These are phyloP conservation scores for Diaporthe sp. DNA, from an alignment of 2,329 filamentous ascomycete species.

Conservation along the genomic window DNA sequence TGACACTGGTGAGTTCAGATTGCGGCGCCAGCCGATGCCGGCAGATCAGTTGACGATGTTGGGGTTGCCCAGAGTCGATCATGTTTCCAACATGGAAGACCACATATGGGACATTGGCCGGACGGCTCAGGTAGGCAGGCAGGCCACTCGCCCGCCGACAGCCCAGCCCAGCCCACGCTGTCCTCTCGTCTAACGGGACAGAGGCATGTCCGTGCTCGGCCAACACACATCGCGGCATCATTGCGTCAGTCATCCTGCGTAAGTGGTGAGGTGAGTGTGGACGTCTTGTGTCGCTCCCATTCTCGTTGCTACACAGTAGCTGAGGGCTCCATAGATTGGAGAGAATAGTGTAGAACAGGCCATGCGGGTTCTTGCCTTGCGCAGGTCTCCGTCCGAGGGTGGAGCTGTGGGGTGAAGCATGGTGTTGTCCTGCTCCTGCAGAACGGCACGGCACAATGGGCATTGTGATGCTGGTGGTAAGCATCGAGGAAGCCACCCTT, in stretches of 20 bases:
- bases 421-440: slow-evolving; percentile 17
- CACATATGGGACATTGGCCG: neutral
- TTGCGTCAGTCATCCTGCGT: slow-evolving; percentile 29
- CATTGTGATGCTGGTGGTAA: slow-evolving; percentile 8
- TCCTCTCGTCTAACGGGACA: neutral
- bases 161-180: neutral
- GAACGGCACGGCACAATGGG: slow-evolving; percentile 21
- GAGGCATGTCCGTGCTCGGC: slow-evolving; percentile 9
- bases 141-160: neutral
- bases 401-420: slow-evolving; percentile 22
- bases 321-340: slow-evolving; percentile 11
- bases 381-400: slow-evolving; percentile 12
- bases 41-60: slow-evolving; percentile 23
- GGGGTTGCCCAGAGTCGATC: slow-evolving; percentile 22
- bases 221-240: slow-evolving; percentile 9
- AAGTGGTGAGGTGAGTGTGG: slow-evolving; percentile 20
- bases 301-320: neutral
- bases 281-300: slow-evolving; percentile 17
- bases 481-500: slow-evolving; percentile 8
- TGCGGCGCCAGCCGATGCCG: slow-evolving; percentile 34
- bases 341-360: neutral
- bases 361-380: slow-evolving; percentile 24
- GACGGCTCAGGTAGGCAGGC: neutral
- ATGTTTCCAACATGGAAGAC: slow-evolving; percentile 20
- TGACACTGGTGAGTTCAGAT: slow-evolving; percentile 32